A percentile compares a stretch with the other conserved stretches of the same genome.
These are phyloP conservation scores for Salpingoeca rosetta DNA, from an alignment of 78 protist species.

Conservation along the genomic window DNA sequence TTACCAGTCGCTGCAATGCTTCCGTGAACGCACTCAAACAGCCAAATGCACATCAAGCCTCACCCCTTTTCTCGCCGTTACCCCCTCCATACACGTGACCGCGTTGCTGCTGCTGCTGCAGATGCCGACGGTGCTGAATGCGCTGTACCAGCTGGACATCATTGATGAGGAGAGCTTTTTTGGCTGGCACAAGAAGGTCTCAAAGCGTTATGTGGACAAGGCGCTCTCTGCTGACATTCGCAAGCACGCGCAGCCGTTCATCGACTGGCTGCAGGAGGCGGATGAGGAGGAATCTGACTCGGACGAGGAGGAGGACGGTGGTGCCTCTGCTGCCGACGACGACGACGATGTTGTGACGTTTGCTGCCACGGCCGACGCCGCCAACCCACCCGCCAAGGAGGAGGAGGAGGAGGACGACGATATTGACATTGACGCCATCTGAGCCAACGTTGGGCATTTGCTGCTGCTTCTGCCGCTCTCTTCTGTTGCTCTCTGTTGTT, in stretches of 20 bases:
- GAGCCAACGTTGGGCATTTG: too few relatives aligned
- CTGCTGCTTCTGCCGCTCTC: too few relatives aligned
- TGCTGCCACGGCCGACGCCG: neutral
- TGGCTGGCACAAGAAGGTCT: neutral
- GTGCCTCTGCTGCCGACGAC: too few relatives aligned
- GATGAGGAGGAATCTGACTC: neutral
- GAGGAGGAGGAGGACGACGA: slow-evolving; percentile 11
- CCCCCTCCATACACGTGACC: too few relatives aligned
- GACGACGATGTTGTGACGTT: neutral
- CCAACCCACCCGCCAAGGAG: neutral
- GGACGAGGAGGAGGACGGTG: slow-evolving; percentile 15
- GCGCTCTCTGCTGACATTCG: neutral
- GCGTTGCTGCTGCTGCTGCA: neutral
- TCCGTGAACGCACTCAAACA: neutral
- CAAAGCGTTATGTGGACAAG: neutral
- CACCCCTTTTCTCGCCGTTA: too few relatives aligned
- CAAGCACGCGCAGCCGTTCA: neutral
- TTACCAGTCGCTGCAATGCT: neutral
- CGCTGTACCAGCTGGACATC: slow-evolving; percentile 14
- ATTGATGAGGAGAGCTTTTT: slow-evolving; percentile 13
- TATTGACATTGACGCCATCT: too few relatives aligned
- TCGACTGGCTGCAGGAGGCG: slow-evolving; percentile 19
- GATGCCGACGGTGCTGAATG: slow-evolving; percentile 3
- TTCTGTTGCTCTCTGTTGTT: too few relatives aligned
- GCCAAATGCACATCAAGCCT: neutral